Base-by-base conservation (phyloP, 306 rosid species). In the Cicer cuneatum region DNA sequence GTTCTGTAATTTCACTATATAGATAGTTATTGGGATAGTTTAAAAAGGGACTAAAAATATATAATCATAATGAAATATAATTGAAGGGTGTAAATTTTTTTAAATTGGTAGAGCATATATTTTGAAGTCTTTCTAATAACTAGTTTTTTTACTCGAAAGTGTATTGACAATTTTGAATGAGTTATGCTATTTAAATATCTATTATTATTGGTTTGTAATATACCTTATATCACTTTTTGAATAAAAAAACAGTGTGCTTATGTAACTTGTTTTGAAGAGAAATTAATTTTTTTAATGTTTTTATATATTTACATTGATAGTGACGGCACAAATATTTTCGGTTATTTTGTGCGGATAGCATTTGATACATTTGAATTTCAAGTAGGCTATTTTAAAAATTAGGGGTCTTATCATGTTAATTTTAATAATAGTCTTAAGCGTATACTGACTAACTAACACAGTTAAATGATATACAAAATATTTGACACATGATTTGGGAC, bases 341-440 rank as follows among this genome's bases (percentile, higher is more conserved):
- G 85, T 18, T 84, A 84, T 18, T 81, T 81, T 33, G 52, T 21
- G 1, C 81, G 83, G 81, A 2, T 73, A 0, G 66, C 63, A 35
- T 78, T 78, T 51, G 78, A 73, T 10, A 54, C 74, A 38, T 84
- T 12, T 38, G 85, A 85, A 57, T 78, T 84, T 79, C 21, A 13
- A 6, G 11, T 1, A 0, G 84, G 84, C 0, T 74, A 18, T 41
- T 21, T 11, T 8, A 0, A 7, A 2, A 66, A 74, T 59, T 45
- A 33, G 41, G 80, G 88, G 5, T 69, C 80, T 58, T 72, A 72
- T 63, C 51, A 66, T 60, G 24, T 84, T 6, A 78, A 84, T 38
- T 76, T 76, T 64, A 54, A 68, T 0, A 8, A 80, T 43, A 21
- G 57, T 37, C 71, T 71, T 80, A 72, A 46, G 13, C 82, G 80